Evolutionary conservation across 257 asterid genomes (phyloP), one percentile per base, ranked within the genome.

Genomic region (Ocimum tenuiflorum): DNA sequence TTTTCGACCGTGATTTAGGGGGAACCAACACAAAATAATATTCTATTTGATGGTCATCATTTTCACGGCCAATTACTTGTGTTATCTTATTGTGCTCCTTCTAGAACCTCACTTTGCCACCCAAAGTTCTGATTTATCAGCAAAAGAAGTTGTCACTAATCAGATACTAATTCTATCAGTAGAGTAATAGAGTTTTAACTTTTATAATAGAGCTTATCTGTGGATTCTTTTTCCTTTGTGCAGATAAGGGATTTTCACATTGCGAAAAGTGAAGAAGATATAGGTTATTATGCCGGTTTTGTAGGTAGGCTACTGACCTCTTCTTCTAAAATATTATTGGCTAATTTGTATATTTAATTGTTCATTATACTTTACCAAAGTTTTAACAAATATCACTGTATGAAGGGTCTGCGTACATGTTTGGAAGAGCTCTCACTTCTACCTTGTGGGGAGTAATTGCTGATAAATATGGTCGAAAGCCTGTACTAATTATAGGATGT

Each of bases 371-470:
- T 63, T 27, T 14, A 50, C 12, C 63, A 15, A 29, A 42, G 27
- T 53, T 63, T 35, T 24, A 11, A 41, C 4, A 18, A 69, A 9
- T 42, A 41, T 53, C 4, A 49, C 51, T 41, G 45, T 15, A 17
- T 82, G 73, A 72, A 86, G 94, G 96, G 41, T 77, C 89, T 20
- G 66, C 91, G 8, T 86, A 65, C 71, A 86, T 86, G 96, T 41
- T 86, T 65, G 96, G 96, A 68, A 86, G 96, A 83, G 87, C 84
- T 68, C 47, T 82, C 73, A 86, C 91, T 7, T 88, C 96, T 56
- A 63, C 82, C 13, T 59, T 83, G 24, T 88, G 96, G 96, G 96
- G 96, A 50, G 4, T 50, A 38, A 54, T 88, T 53, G 72, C 94
- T 23, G 96, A 88, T 78, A 83, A 70, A 71, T 86, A 83, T 65